These are phyloP conservation scores for Metschnikowia anglica DNA, from an alignment of 805 yeast genomes.

Conservation along the genomic window DNA sequence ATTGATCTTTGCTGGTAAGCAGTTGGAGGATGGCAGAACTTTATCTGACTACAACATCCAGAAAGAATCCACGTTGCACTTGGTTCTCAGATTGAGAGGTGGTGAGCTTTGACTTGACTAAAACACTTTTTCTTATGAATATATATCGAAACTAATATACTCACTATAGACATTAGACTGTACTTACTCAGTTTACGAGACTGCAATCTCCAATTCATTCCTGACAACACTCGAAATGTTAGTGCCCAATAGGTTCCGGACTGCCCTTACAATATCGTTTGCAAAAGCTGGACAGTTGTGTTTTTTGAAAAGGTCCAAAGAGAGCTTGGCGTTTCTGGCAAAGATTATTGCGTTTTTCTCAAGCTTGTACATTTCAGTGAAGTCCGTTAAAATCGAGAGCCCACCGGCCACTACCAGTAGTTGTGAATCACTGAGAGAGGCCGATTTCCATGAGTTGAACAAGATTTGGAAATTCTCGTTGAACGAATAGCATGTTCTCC, in stretches of 20 bases:
- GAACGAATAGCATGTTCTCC: conserved; percentile 57
- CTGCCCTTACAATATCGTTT: conserved; percentile 12
- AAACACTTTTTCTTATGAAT: background rate
- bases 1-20: conserved; percentile 96
- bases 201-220: conserved; percentile 18
- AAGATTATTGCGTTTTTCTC: conserved; percentile 41
- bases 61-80: conserved; percentile 94
- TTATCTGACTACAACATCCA: conserved; percentile 97
- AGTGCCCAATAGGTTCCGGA: conserved; percentile 21
- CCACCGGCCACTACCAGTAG: conserved; percentile 8
- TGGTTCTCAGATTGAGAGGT: conserved; percentile 90
- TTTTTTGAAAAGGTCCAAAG: conserved; percentile 21
- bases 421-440: background rate
- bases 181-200: background rate
- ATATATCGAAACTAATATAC: background rate
- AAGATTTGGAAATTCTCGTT: conserved; percentile 39
- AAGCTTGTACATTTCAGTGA: conserved; percentile 19
- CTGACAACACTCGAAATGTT: conserved; percentile 22
- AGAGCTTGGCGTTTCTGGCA: conserved; percentile 29
- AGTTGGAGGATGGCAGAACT: conserved; percentile 95
- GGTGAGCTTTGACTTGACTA: conserved; percentile 51
- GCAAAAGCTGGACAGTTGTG: conserved; percentile 17
- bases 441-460: conserved; percentile 6
- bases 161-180: too few species aligned
- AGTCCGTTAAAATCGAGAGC: conserved; percentile 21